phyloP scores from a whole-genome alignment of 2,329 filamentous ascomycete genomes.

The Metarhizium brunneum region DNA sequence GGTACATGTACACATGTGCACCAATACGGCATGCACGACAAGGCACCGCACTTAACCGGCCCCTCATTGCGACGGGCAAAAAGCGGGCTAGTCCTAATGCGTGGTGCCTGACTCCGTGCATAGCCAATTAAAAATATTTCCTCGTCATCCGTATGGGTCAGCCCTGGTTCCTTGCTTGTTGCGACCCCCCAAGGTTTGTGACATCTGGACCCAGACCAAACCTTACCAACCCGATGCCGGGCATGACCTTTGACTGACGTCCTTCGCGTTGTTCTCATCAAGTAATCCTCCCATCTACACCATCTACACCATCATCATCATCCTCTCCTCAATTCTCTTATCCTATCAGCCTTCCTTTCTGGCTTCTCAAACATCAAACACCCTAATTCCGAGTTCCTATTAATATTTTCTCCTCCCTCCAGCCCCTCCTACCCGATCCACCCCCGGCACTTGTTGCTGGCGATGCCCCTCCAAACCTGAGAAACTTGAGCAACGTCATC shows the following conservation, averaged over 20 bases:
- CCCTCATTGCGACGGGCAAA: no score
- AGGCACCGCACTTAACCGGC: no score
- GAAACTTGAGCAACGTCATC: constrained; percentile 5
- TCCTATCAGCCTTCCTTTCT: not conserved
- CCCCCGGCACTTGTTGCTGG: not conserved
- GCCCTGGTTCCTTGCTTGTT: not conserved
- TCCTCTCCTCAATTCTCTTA: not conserved
- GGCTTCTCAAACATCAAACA: not conserved
- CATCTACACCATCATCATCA: not conserved
- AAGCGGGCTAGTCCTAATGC: not conserved
- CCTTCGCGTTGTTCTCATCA: not conserved
- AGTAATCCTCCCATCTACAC: not conserved
- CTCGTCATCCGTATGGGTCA: not conserved
- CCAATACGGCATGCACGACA: no score
- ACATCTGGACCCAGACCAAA: not conserved
- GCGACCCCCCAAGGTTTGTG: no score
- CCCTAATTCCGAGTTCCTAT: not conserved
- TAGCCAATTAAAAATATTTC: not conserved
- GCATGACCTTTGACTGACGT: not conserved
- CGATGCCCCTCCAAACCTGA: not conserved
- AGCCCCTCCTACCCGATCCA: not conserved
- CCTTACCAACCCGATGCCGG: not conserved
- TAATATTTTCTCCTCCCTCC: not conserved
- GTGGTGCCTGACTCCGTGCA: not conserved
- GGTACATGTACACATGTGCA: no score